Percentiles rank a stretch among this genome's conserved stretches.
Conservation (phyloP, 371 early-diverging fungal genomes). For the Mortierella sp. region DNA sequence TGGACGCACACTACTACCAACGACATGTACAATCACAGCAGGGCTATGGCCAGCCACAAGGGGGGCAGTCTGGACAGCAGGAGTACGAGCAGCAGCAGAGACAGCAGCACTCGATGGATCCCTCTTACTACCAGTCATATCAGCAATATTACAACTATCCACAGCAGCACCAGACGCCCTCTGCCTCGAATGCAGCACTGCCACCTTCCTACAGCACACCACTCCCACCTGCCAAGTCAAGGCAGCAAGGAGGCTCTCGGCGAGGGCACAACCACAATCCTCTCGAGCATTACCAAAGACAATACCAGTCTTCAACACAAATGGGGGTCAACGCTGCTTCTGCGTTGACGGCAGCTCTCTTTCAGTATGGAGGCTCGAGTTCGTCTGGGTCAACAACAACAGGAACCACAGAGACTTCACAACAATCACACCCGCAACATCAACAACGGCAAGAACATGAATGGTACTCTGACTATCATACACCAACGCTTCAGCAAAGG, state of each 20-base stretch:
- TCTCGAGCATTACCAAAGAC: conserved; percentile 30
- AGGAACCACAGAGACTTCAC: no score
- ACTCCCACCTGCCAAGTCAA: conserved; percentile 26
- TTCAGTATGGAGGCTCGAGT: conserved; percentile 16
- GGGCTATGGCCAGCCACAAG: no score
- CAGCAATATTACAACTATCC: conserved; percentile 19
- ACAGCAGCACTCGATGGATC: conserved; percentile 7
- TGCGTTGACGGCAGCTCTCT: conserved; percentile 29
- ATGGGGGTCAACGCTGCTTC: conserved; percentile 46
- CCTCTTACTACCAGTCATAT: conserved; percentile 18
- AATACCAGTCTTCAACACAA: conserved; percentile 41
- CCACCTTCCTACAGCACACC: conserved; percentile 49
- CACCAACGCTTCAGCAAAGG: conserved; percentile 29
- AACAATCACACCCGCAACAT: no score
- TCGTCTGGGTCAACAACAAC: background rate
- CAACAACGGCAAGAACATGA: no score
- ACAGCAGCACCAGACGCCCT: conserved; percentile 8
- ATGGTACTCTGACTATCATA: conserved; percentile 40
- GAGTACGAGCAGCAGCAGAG: conserved; percentile 13
- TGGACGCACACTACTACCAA: no score
- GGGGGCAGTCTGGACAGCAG: no score
- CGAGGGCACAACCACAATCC: conserved; percentile 11
- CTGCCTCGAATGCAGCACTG: conserved; percentile 8
- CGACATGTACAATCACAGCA: no score
- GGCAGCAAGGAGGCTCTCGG: background rate